phyloP scores from a whole-genome alignment of 192 early-diverging fungal genomes.

The Backusella circina region DNA sequence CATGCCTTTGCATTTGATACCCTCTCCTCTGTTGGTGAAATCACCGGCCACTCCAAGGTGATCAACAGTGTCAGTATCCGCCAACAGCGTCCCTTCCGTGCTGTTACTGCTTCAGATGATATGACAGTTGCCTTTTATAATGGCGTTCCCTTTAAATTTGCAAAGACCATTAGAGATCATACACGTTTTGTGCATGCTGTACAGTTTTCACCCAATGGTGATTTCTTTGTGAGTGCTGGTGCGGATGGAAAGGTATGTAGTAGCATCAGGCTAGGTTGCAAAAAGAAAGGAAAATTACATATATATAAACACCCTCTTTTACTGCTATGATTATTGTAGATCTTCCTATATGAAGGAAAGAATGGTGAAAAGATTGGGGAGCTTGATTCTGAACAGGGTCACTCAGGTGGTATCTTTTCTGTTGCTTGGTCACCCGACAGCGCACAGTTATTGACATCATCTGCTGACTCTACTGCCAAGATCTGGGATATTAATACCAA shows the following conservation, averaged over 20 bases:
- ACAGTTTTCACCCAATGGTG: slow-evolving; percentile 77
- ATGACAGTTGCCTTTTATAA: slow-evolving; percentile 84
- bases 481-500: slow-evolving; percentile 85
- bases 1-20: slow-evolving; percentile 90
- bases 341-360: slow-evolving; percentile 93
- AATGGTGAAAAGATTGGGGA: slow-evolving; percentile 74
- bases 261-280: too few relatives aligned
- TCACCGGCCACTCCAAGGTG: slow-evolving; percentile 84
- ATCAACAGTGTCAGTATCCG: slow-evolving; percentile 89
- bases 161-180: slow-evolving; percentile 73
- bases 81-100: slow-evolving; percentile 87
- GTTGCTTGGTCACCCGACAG: slow-evolving; percentile 87
- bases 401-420: slow-evolving; percentile 81
- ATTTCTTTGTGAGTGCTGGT: slow-evolving; percentile 80
- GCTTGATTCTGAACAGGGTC: slow-evolving; percentile 47
- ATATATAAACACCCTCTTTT: not conserved
- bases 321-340: slow-evolving; percentile 41
- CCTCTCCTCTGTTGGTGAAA: slow-evolving; percentile 86
- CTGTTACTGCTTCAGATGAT: slow-evolving; percentile 92
- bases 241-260: slow-evolving; percentile 74
- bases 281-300: not conserved
- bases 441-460: slow-evolving; percentile 70
- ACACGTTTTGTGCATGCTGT: slow-evolving; percentile 90
- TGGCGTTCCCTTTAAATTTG: slow-evolving; percentile 89
- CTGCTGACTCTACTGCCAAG: slow-evolving; percentile 83